These are phyloP conservation scores for Kandelia obovata DNA, from an alignment of 345 rosid genomes.

Conservation along the genomic window DNA sequence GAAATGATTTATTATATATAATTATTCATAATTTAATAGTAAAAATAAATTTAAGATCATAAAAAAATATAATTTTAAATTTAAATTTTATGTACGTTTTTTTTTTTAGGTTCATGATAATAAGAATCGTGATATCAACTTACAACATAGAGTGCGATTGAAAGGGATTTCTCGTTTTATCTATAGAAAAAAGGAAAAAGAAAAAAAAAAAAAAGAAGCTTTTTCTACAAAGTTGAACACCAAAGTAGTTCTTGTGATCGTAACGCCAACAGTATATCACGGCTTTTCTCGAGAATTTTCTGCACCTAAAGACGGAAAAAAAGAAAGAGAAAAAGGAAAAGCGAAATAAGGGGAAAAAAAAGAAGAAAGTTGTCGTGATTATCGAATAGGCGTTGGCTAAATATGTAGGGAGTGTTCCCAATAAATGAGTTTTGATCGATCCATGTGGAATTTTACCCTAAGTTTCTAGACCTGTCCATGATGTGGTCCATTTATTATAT, in stretches of 20 bases:
- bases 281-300: neutral
- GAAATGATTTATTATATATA: too few species aligned
- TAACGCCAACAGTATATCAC: neutral
- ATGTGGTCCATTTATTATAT: conserved; percentile 23
- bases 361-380: conserved; percentile 15
- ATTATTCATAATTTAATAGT: too few species aligned
- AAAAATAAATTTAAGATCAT: too few species aligned
- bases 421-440: conserved; percentile 13
- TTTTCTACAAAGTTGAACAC: neutral
- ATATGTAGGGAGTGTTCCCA: conserved; percentile 21
- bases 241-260: conserved; percentile 19
- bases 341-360: neutral
- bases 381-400: neutral
- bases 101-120: too few species aligned
- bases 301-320: neutral
- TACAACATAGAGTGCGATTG: too few species aligned
- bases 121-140: too few species aligned
- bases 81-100: too few species aligned
- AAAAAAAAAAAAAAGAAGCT: too few species aligned
- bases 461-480: neutral
- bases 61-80: too few species aligned
- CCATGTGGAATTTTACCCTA: conserved; percentile 2
- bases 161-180: too few species aligned
- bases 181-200: too few species aligned
- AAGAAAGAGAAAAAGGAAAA: neutral